These are phyloP conservation scores for Hansenula sp. DNA, from an alignment of 1,139 yeast species.

Conservation along the genomic window DNA sequence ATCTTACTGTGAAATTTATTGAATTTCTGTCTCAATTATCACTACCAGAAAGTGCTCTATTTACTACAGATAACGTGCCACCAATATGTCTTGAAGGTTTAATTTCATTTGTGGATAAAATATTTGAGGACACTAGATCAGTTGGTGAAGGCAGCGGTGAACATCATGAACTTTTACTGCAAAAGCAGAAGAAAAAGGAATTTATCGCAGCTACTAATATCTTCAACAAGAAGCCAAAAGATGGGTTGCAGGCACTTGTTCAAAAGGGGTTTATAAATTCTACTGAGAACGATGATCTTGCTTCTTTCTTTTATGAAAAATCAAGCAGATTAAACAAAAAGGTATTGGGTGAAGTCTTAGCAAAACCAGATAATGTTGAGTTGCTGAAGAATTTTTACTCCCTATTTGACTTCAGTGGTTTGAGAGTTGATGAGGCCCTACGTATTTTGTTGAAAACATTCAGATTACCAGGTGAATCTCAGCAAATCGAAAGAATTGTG, in stretches of 20 bases:
- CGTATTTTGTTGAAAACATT: constrained; percentile 78
- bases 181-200: constrained; percentile 61
- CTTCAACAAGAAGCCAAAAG: constrained; percentile 75
- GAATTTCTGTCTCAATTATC: constrained; percentile 73
- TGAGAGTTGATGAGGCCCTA: constrained; percentile 91
- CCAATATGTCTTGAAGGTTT: constrained; percentile 91
- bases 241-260: constrained; percentile 62
- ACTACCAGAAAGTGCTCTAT: constrained; percentile 71
- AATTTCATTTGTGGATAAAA: constrained; percentile 63
- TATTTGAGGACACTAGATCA: constrained; percentile 52
- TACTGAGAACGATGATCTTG: constrained; percentile 54
- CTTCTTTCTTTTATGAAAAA: constrained; percentile 71
- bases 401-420: constrained; percentile 68
- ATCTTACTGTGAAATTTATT: constrained; percentile 66
- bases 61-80: constrained; percentile 85
- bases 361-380: constrained; percentile 65
- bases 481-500: constrained; percentile 88
- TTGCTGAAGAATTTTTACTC: constrained; percentile 64
- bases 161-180: constrained; percentile 19
- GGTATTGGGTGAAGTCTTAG: constrained; percentile 78
- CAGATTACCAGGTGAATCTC: constrained; percentile 96
- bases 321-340: constrained; percentile 84
- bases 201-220: constrained; percentile 71
- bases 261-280: constrained; percentile 64
- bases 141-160: constrained; percentile 9